phyloP scores from a whole-genome alignment of 2,329 filamentous ascomycete species.

The Fusarium stilboides region DNA sequence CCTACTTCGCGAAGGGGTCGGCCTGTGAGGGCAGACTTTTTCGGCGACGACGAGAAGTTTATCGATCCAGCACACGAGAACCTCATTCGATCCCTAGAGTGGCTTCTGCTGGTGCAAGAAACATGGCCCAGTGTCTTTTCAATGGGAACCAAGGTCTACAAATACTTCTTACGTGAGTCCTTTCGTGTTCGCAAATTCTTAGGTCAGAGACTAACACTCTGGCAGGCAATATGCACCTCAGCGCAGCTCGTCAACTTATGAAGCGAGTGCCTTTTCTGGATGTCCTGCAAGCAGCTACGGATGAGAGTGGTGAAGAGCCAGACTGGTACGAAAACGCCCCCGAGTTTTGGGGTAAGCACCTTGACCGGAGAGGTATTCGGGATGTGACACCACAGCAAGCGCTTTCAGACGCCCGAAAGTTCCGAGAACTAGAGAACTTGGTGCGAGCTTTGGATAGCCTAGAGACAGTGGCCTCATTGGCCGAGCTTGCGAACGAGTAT shows the following conservation, averaged over 20 bases:
- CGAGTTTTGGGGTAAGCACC: conserved; percentile 58
- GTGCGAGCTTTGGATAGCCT: conserved; percentile 76
- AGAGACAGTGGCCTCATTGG: conserved; percentile 74
- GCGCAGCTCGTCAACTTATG: conserved; percentile 68
- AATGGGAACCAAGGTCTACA: conserved; percentile 81
- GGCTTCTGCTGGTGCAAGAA: conserved; percentile 82
- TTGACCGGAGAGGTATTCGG: conserved; percentile 56
- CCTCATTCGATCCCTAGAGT: conserved; percentile 86
- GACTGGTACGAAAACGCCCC: conserved; percentile 56
- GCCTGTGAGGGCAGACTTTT: conserved; percentile 79
- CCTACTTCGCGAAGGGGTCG: conserved; percentile 64
- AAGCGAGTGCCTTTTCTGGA: conserved; percentile 66
- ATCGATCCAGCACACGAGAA: conserved; percentile 75
- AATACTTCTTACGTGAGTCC: conserved; percentile 84
- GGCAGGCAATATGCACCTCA: conserved; percentile 65
- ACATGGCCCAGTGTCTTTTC: conserved; percentile 80
- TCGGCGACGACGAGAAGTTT: conserved; percentile 71
- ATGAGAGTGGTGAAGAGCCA: conserved; percentile 57
- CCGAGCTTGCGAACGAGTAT: conserved; percentile 68
- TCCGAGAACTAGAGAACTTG: conserved; percentile 78
- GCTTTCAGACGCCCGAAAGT: conserved; percentile 70
- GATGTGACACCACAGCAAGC: conserved; percentile 61
- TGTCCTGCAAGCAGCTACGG: conserved; percentile 61
- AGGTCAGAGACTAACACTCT: conserved; percentile 20
- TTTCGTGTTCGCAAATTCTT: neutral